Base-by-base conservation (phyloP, 768 basidiomycete genomes). In the Leccinum fibrillosum region DNA sequence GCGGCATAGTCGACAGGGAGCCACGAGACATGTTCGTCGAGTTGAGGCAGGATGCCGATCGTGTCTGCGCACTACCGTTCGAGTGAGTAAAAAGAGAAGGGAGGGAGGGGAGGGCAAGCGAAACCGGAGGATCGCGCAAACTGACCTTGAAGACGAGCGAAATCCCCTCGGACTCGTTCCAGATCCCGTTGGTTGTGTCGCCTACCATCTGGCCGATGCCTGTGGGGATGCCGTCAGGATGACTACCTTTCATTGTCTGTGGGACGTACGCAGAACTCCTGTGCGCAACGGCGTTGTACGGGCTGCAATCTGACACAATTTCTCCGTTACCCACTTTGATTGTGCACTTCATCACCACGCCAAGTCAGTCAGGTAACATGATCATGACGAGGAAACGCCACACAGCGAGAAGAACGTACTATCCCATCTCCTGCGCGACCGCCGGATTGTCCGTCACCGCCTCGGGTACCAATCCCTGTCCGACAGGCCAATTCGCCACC, bases 151-250 rank as follows among this genome's bases (percentile, higher is more conserved):
- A 49, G 30, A 72, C 57, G 42, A 72, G 66, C 2, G 68, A 70
- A 11, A 70, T 59, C 3, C 62, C 70, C 72, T 76, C 82, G 1
- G 81, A 82, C 60, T 81, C 78, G 66, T 82, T 83, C 82, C 81
- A 82, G 5, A 80, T 75, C 7, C 80, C 81, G 45, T 76, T 74
- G 42, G 47, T 56, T 23, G 79, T 76, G 58, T 84, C 81, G 1
- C 82, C 82, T 2, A 80, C 82, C 72, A 84, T 76, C 60, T 84
- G 83, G 4, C 83, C 82, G n/a, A 84, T 81, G 13, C 82, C 69
- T 57, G 81, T 57, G 35, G 53, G 28, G 4, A 5, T 12, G 11
- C 13, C 23, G 17, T 66, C 28, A 66, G 35, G 23, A 4, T 0
- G 39, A 4, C 26, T 10, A 28, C 39, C 2, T 23, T 10, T 51